Base-by-base conservation (phyloP, 2,329 filamentous ascomycete genomes). In the Fusarium coffeatum region DNA sequence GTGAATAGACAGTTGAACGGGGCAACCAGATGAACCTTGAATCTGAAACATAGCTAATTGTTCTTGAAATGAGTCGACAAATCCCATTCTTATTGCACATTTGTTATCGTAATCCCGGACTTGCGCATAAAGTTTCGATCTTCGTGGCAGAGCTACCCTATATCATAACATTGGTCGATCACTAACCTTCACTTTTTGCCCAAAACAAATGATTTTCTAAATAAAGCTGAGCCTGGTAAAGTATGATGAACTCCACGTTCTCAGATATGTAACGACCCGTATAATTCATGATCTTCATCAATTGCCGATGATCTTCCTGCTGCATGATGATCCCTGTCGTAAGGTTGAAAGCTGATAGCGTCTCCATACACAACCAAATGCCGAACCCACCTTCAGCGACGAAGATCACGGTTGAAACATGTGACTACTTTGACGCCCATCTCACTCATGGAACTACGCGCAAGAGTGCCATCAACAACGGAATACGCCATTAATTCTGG, bases 281-380 rank as follows among this genome's bases (percentile, higher is more conserved):
- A 20, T 55, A 11, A 47, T n/a, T n/a, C 18, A 40, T 34, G 27
- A 62, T 55, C 27, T 34, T 41, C 22, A 25, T 37, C 46, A 47
- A 46, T n/a, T 65, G 22, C 41, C 23, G 54, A 60, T 65, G 61
- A 51, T 47, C 55, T 32, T 54, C 47, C 32, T 63, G 25, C 12
- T 53, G 47, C 55, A 60, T 66, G 55, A 54, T 7, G 16, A 66
- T 49, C 62, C 47, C 27, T 55, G 55, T 49, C 55, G 13, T 23
- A 34, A 45, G 16, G 16, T 13, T 37, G 18, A 25, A 18, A 27
- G 25, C 37, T 12, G 30, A 22, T n/a, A 49, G 11, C 41, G 27
- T 32, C 55, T 16, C 54, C 55, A 27, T 32, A 18, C 18, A 37
- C 11, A 8, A 2, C 6, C 25, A 48, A 40, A 47, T 59, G 32